Conservation (phyloP, 2,329 filamentous ascomycete genomes). For the Epichloe festucae region DNA sequence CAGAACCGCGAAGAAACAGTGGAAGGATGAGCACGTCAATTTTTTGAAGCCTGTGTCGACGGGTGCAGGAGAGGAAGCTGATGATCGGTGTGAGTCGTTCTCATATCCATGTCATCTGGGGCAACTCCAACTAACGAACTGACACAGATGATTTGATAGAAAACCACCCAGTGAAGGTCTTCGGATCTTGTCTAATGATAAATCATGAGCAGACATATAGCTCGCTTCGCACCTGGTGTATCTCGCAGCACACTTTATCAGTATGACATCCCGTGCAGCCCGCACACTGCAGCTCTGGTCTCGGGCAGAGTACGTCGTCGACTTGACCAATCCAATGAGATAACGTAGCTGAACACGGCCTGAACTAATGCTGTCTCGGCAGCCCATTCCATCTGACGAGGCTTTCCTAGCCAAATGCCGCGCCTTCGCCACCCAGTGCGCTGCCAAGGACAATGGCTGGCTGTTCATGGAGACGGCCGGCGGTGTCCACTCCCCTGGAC, state of each 20-base stretch:
- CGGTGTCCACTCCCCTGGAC: constrained; percentile 62
- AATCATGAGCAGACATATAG: constrained; percentile 41
- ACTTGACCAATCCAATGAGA: neutral
- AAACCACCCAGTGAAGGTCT: neutral
- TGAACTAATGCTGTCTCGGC: neutral
- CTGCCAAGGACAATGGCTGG: constrained; percentile 35
- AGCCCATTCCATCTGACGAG: constrained; percentile 38
- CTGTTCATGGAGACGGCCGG: constrained; percentile 71
- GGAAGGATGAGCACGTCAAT: constrained; percentile 34
- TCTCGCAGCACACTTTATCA: constrained; percentile 48
- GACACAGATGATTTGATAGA: neutral
- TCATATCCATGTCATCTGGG: neutral
- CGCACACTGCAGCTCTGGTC: constrained; percentile 54
- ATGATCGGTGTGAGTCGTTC: constrained; percentile 44
- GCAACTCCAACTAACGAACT: neutral
- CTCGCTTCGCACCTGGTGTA: constrained; percentile 40
- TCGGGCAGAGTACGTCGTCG: constrained; percentile 27
- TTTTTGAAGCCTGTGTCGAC: constrained; percentile 79
- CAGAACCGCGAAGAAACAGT: constrained; percentile 40
- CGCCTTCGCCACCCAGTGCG: constrained; percentile 29
- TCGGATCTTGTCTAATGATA: neutral
- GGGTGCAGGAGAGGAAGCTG: constrained; percentile 54
- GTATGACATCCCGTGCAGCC: constrained; percentile 62
- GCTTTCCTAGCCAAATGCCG: constrained; percentile 30
- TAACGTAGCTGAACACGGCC: neutral